Evolutionary conservation across 78 protist genomes (phyloP).

Genomic region (Abeoforma whisleri): DNA sequence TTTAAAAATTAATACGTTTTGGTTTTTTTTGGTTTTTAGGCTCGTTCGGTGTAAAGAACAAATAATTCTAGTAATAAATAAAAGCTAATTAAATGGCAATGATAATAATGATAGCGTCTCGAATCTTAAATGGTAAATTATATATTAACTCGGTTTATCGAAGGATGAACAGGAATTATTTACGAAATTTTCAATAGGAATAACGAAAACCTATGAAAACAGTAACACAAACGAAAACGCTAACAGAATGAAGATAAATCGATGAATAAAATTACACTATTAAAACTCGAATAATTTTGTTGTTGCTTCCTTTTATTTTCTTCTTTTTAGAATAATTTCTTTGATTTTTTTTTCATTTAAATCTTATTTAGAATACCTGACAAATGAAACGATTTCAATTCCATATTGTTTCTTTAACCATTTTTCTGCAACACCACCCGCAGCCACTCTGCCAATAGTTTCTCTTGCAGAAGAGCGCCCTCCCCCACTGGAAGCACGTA

Average conservation of each 20-base stretch:
- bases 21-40: too few species aligned
- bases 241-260: neutral
- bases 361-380: slow-evolving; percentile 1
- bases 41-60: too few species aligned
- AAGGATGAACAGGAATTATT: too few species aligned
- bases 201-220: neutral
- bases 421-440: slow-evolving; percentile 72
- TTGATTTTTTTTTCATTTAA: neutral
- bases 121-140: too few species aligned
- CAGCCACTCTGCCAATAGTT: slow-evolving; percentile 66
- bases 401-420: slow-evolving; percentile 46
- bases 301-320: neutral
- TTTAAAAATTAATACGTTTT: too few species aligned
- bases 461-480: slow-evolving; percentile 67
- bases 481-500: slow-evolving; percentile 55
- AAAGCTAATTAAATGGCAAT: too few species aligned
- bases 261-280: neutral
- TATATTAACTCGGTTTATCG: too few species aligned
- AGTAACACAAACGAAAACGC: slow-evolving; percentile 5
- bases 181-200: too few species aligned
- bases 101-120: too few species aligned
- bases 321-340: neutral
- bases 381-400: slow-evolving; percentile 50
- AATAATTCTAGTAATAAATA: too few species aligned
- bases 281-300: neutral